Evolutionary conservation across 345 rosid species (phyloP), one percentile per base, ranked within the genome.

Genomic region (Eucalyptus tenuipes): DNA sequence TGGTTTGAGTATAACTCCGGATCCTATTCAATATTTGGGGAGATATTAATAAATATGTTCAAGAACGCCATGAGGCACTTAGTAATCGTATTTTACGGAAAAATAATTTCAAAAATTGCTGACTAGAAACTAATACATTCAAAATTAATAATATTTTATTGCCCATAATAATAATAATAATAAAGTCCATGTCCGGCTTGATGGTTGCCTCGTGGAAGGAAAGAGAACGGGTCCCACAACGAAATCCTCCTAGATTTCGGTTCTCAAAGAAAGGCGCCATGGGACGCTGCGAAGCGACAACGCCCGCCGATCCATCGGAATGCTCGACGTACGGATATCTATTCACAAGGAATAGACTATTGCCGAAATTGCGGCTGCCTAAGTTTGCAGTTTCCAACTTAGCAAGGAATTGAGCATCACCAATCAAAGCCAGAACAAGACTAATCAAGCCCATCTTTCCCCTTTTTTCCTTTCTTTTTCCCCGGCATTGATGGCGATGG

Each of bases 1-100:
- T 64, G 10, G 3, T 64, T 8, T 0, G 20, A 4, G 16, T 64
- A n/a, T 6, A 29, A 61, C 33, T 61, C 16, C 4, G 3, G 4
- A 13, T 64, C 2, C 9, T 15, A 64, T 64, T 17, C 14, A 13
- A 29, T 61, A 4, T 57, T 57, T 57, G 14, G 15, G 8, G 8
- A 6, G 17, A 61, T 27, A 61, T 13, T 27, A 27, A 13, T 61
- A 61, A 61, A 61, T 18, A 71, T 71, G 45, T 20, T 71, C 4
- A 8, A 64, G 3, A 64, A 20, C 22, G 5, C 4, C 75, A 16
- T 3, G 13, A 68, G 24, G 24, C 80, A 68, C 25, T 31, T 31
- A 68, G 24, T 33, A 18, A 20, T 71, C 42, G 37, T 71, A 71
- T 71, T 71, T 71, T 37, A 64, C 2, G 4, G 45, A 75, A 40